Percentiles rank a stretch among this genome's conserved stretches.
Evolutionary conservation across 83 land plant species (phyloP).

Genomic region (Picea abies): DNA sequence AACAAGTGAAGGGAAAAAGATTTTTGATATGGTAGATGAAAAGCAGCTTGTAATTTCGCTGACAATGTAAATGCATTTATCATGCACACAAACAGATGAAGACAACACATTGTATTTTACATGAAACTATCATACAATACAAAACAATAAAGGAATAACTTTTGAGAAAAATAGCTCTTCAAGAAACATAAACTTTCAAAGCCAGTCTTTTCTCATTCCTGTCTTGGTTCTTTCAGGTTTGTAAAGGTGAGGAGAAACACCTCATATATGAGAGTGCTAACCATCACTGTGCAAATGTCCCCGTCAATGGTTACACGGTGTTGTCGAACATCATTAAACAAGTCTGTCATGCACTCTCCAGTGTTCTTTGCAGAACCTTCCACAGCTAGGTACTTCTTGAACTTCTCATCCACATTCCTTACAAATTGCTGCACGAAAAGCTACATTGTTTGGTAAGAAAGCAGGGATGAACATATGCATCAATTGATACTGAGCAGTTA

Average conservation of each 20-base stretch:
- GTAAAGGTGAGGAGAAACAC: not conserved
- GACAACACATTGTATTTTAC: not conserved
- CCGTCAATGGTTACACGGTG: not conserved
- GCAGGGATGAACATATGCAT: not conserved
- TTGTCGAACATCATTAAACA: not conserved
- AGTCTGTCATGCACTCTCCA: slow-evolving; percentile 10
- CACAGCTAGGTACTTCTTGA: slow-evolving; percentile 2
- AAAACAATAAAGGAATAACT: not conserved
- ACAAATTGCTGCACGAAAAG: not conserved
- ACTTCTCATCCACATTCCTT: slow-evolving; percentile 2
- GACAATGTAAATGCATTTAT: not conserved
- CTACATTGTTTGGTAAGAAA: not conserved
- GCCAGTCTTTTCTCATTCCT: not conserved
- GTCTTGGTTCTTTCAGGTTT: not conserved
- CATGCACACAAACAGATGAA: not conserved
- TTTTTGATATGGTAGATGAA: not conserved
- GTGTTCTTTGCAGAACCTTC: slow-evolving; percentile 4
- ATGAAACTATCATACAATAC: not conserved
- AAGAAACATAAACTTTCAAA: not conserved
- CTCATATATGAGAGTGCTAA: not conserved
- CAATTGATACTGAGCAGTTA: too few species aligned
- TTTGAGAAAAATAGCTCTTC: not conserved
- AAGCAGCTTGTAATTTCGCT: not conserved
- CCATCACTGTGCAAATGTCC: slow-evolving; percentile 5
- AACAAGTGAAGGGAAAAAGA: too few species aligned